Conservation (phyloP, 257 asterid genomes). For the Fraxinus quadrangulata region DNA sequence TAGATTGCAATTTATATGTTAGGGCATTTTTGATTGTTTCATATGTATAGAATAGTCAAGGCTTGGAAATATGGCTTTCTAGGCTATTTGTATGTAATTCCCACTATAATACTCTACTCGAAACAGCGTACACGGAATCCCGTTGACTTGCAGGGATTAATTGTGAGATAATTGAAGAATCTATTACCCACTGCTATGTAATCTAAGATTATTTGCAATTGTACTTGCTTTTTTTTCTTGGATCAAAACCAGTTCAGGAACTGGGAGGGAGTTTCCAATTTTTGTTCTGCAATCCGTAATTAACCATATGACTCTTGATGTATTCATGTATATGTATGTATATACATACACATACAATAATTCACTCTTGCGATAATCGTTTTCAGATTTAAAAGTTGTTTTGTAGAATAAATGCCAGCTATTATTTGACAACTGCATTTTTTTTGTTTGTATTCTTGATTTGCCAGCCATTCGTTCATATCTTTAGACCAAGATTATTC, state of each 20-base stretch:
- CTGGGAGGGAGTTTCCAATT: not conserved
- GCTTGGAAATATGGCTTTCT: no score
- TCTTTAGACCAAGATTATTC: not conserved
- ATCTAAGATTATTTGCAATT: not conserved
- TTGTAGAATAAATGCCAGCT: not conserved
- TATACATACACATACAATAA: not conserved
- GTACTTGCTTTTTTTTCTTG: not conserved
- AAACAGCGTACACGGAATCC: not conserved
- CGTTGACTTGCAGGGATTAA: not conserved
- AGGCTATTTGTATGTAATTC: no score
- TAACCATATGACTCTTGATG: not conserved
- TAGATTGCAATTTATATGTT: no score
- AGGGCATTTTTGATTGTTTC: no score
- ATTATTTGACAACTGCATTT: not conserved
- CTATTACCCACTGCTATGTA: not conserved
- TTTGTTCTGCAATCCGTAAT: not conserved
- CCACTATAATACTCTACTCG: not conserved
- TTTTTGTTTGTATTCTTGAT: no score
- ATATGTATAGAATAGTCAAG: no score
- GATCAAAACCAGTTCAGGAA: not conserved
- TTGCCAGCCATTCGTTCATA: not conserved
- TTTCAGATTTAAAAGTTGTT: not conserved
- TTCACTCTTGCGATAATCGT: not conserved
- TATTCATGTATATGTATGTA: not conserved
- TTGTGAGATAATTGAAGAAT: not conserved